Conservation (phyloP, 495 filamentous ascomycete genomes). For the Penicillium alfredii region DNA sequence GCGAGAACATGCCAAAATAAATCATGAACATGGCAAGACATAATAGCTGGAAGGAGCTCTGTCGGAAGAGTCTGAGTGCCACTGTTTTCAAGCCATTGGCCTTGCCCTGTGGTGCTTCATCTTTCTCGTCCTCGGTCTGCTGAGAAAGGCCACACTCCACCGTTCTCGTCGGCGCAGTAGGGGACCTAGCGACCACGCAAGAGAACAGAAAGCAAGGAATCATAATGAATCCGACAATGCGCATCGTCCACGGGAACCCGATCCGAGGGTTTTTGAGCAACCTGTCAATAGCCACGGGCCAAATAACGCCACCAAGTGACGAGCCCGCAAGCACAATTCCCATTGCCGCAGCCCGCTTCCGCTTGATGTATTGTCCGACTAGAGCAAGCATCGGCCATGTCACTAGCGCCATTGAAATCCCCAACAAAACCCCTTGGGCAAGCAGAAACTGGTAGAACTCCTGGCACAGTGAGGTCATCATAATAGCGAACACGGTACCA, state of each 20-base stretch:
- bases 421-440: conserved; percentile 52
- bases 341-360: conserved; percentile 47
- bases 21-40: conserved; percentile 40
- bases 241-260: conserved; percentile 47
- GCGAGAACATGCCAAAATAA: conserved; percentile 45
- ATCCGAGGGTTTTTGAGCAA: conserved; percentile 27
- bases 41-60: conserved; percentile 38
- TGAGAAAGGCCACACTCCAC: background rate
- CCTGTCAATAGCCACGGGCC: conserved; percentile 39
- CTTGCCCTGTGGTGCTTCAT: background rate
- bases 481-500: conserved; percentile 37
- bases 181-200: conserved; percentile 18
- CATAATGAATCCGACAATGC: conserved; percentile 46
- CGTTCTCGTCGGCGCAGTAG: background rate
- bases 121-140: background rate
- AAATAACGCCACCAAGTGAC: conserved; percentile 50
- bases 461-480: conserved; percentile 54
- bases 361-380: conserved; percentile 50
- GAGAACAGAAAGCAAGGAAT: conserved; percentile 52
- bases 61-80: conserved; percentile 16
- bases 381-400: conserved; percentile 47
- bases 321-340: conserved; percentile 52
- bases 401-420: conserved; percentile 44
- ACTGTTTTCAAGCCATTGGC: conserved; percentile 9
- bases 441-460: conserved; percentile 60